These are phyloP conservation scores for Bauhinia variegata DNA, from an alignment of 306 rosid species.

Conservation along the genomic window DNA sequence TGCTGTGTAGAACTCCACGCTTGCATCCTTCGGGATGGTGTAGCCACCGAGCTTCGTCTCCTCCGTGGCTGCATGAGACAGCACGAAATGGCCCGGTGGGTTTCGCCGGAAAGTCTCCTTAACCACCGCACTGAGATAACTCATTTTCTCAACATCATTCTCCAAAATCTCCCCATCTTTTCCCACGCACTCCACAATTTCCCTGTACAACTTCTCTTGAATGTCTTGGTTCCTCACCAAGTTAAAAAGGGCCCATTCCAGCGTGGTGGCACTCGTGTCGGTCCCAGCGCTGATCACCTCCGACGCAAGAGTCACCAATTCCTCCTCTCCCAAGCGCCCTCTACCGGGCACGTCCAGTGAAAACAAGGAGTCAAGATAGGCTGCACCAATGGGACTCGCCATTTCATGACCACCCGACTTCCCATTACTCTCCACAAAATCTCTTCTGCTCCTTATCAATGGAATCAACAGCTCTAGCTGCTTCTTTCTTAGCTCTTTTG, in stretches of 20 bases:
- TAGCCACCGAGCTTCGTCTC: constrained; percentile 88
- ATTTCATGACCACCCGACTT: constrained; percentile 45
- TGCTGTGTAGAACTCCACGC: constrained; percentile 96
- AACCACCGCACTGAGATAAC: constrained; percentile 65
- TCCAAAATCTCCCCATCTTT: constrained; percentile 56
- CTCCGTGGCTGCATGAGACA: constrained; percentile 76
- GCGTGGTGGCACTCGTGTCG: constrained; percentile 83
- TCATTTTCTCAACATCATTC: constrained; percentile 77
- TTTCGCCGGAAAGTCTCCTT: constrained; percentile 90
- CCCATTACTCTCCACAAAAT: constrained; percentile 50
- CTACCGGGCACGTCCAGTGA: constrained; percentile 67
- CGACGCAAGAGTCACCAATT: constrained; percentile 76
- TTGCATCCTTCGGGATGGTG: constrained; percentile 74
- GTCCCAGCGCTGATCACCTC: constrained; percentile 88
- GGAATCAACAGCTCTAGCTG: constrained; percentile 77
- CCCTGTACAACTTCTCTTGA: constrained; percentile 70
- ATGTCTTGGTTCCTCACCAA: constrained; percentile 66
- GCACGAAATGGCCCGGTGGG: constrained; percentile 89
- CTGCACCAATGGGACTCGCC: constrained; percentile 80
- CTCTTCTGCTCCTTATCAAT: constrained; percentile 63
- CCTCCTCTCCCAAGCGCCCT: constrained; percentile 73
- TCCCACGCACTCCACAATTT: constrained; percentile 66
- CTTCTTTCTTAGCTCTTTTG: constrained; percentile 55
- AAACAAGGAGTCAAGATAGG: constrained; percentile 86
- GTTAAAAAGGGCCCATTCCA: constrained; percentile 88